phyloP scores from a whole-genome alignment of 208 protist genomes.

The Tritrichomonas foetus region DNA sequence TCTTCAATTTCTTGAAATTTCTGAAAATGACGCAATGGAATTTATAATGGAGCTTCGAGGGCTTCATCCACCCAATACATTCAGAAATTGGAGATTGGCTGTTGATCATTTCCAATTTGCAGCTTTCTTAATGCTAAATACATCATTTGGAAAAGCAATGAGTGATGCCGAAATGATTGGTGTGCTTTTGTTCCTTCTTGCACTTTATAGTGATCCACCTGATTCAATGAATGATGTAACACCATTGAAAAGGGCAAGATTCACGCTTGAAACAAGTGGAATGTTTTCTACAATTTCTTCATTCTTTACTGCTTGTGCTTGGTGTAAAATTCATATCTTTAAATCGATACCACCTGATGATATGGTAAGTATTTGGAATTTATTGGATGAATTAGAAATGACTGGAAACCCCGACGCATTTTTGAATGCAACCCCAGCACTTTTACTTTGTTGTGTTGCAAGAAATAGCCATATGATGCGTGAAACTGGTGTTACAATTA shows the following conservation, averaged over 20 bases:
- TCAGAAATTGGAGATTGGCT: neutral
- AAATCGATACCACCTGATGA: neutral
- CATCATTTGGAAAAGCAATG: neutral
- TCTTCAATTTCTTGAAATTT: neutral
- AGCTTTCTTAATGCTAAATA: neutral
- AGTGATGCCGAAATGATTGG: conserved; percentile 19
- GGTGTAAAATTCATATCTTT: neutral
- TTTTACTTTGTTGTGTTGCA: neutral
- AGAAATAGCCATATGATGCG: neutral
- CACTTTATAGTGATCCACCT: neutral
- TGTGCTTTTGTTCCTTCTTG: neutral
- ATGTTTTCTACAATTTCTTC: neutral
- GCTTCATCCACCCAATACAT: neutral
- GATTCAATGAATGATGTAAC: neutral
- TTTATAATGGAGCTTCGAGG: neutral
- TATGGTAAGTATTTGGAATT: neutral
- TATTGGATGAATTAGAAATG: neutral
- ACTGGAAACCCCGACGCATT: neutral
- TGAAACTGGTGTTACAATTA: neutral
- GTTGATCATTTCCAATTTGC: conserved; percentile 35
- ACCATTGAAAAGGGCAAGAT: neutral
- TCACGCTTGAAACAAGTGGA: neutral
- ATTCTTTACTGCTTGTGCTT: neutral
- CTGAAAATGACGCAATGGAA: neutral
- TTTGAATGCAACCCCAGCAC: neutral